phyloP scores from a whole-genome alignment of 1,139 yeast species.

The Kodamaea alishanica region DNA sequence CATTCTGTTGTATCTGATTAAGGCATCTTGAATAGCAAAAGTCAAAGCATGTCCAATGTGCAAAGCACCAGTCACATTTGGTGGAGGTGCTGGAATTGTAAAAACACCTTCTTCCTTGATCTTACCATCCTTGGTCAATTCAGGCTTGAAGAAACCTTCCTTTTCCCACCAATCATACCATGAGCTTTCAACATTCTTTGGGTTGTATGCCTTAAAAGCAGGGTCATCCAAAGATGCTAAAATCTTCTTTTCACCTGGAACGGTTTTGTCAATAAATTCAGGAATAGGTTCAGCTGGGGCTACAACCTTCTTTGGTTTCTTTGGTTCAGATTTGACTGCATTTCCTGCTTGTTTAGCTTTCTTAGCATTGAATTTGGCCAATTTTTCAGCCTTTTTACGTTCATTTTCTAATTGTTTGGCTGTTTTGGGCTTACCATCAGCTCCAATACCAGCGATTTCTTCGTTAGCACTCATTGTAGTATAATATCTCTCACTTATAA shows the following conservation, averaged over 20 bases:
- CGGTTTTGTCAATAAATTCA: constrained; percentile 77
- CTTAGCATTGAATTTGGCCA: constrained; percentile 92
- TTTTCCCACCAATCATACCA: constrained; percentile 99
- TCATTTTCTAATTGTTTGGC: constrained; percentile 87
- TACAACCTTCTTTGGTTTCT: constrained; percentile 72
- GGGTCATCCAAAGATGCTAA: constrained; percentile 86
- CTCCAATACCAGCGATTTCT: constrained; percentile 14
- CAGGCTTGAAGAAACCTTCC: constrained; percentile 85
- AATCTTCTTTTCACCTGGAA: constrained; percentile 85
- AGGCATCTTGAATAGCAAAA: constrained; percentile 88
- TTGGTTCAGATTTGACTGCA: constrained; percentile 38
- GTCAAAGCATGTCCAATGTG: constrained; percentile 99
- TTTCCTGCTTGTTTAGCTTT: constrained; percentile 70
- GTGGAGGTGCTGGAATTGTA: constrained; percentile 97
- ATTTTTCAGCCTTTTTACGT: constrained; percentile 92
- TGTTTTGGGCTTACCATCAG: constrained; percentile 43
- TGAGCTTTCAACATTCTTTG: constrained; percentile 88
- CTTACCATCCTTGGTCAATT: constrained; percentile 69
- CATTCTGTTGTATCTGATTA: constrained; percentile 94
- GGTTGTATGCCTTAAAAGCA: constrained; percentile 89
- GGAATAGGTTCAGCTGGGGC: constrained; percentile 69
- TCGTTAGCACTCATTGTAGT: constrained; percentile 8
- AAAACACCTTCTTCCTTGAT: constrained; percentile 79
- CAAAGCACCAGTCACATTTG: constrained; percentile 97
- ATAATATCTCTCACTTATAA: constrained; percentile 6